These are phyloP conservation scores for Gynandropsis gynandra DNA, from an alignment of 345 rosid species.

Conservation along the genomic window DNA sequence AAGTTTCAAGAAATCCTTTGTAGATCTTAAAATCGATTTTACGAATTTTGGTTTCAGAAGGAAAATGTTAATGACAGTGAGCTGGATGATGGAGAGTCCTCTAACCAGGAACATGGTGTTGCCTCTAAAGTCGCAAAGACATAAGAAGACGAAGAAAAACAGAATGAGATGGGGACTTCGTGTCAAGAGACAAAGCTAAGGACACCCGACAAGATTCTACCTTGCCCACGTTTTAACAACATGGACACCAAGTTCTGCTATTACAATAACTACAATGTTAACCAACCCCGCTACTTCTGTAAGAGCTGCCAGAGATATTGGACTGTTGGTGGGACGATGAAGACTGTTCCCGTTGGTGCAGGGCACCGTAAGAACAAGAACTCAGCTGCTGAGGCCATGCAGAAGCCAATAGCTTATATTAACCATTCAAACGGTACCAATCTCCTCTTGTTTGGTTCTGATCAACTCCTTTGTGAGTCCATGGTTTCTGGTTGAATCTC, in stretches of 20 bases:
- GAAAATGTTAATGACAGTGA: constrained; percentile 28
- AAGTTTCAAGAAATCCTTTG: too few relatives aligned
- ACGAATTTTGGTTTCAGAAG: too few relatives aligned
- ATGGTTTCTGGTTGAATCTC: constrained; percentile 74
- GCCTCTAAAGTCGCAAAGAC: constrained; percentile 23
- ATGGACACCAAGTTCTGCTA: constrained; percentile 94
- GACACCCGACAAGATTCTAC: constrained; percentile 79
- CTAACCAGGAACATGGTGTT: constrained; percentile 14
- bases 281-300: constrained; percentile 91
- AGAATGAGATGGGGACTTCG: constrained; percentile 27
- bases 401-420: constrained; percentile 35
- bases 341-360: constrained; percentile 92
- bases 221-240: constrained; percentile 89
- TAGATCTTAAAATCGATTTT: too few relatives aligned
- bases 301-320: constrained; percentile 95
- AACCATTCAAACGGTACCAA: constrained; percentile 55
- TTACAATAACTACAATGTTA: constrained; percentile 87
- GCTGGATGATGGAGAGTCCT: constrained; percentile 30
- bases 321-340: constrained; percentile 97
- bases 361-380: constrained; percentile 90
- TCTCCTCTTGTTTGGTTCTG: constrained; percentile 73
- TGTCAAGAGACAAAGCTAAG: constrained; percentile 54
- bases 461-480: constrained; percentile 68
- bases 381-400: constrained; percentile 53
- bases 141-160: constrained; percentile 37